Evolutionary conservation across 768 basidiomycete species (phyloP), one percentile per base, ranked within the genome.

Genomic region (Sporobolomyces pararoseus): DNA sequence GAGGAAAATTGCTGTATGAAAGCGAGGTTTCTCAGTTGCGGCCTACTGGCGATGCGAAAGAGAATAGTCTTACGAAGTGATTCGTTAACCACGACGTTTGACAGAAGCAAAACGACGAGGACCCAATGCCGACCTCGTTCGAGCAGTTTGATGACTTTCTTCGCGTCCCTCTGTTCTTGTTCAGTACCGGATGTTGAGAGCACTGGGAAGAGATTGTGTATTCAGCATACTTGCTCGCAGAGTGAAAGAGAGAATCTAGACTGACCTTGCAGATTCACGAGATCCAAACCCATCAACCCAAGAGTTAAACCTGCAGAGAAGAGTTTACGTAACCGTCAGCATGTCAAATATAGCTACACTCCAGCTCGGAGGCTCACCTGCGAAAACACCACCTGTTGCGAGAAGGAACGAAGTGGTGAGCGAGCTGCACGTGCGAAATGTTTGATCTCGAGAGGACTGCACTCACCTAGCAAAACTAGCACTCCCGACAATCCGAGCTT

Each of bases 41-140:
- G 39, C 10, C 9, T 9, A 17, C 39, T 9, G 39, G 39, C 9
- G 39, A n/a, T 17, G 39, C 9, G 39, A 42, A 17, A 21, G 14
- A 21, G 25, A 5, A 42, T 35, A 12, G 7, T 4, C 72, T 13
- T 16, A 66, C 61, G 81, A 0, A 82, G 76, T 2, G 79, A 80
- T 66, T 82, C 82, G 76, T 82, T 79, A 58, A 80, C 78, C 61
- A 81, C 79, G 44, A 96, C 93, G 78, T 97, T 96, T 65, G 89
- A 86, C 1, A 97, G 82, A 3, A 98, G 84, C 2, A 98, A 83
- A 12, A 92, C 89, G 60, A 96, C 94, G 13, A 98, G 84, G 17
- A 97, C 91, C 95, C 95, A 93, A 79, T 93, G 91, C 4, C 90
- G 84, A 0, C 90, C 89, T 72, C 82, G 84, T 44, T 81, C 79